Conservation (phyloP, 1,284 basidiomycete genomes). For the Thecaphora frezii region DNA sequence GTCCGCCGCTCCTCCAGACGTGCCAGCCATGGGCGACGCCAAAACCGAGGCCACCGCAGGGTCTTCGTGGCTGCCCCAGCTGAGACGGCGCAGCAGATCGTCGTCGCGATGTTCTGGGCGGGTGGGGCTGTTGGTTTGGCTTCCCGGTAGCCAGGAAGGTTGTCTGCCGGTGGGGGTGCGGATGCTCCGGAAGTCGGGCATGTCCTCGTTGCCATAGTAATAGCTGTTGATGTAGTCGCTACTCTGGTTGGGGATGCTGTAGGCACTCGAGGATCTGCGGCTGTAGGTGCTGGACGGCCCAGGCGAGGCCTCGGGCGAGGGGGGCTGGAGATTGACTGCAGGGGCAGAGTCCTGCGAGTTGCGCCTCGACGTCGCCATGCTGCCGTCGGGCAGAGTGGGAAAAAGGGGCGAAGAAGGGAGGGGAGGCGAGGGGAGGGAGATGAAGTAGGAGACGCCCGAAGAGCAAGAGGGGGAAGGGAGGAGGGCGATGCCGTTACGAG, state of each 20-base stretch:
- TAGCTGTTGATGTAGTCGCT: slow-evolving; percentile 42
- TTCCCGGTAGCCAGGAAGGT: background rate
- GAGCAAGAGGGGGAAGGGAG: too few relatives aligned
- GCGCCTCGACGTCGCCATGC: background rate
- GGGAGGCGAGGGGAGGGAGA: too few relatives aligned
- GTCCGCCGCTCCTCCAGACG: too few relatives aligned
- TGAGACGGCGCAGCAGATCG: slow-evolving; percentile 23
- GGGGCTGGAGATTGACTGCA: slow-evolving; percentile 9
- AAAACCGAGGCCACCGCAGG: background rate
- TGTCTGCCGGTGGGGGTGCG: too few relatives aligned
- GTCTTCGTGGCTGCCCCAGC: slow-evolving; percentile 12
- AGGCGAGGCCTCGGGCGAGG: slow-evolving; percentile 8
- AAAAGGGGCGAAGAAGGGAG: too few relatives aligned
- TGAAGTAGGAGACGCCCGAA: too few relatives aligned
- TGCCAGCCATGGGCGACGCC: background rate
- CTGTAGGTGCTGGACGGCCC: slow-evolving; percentile 15
- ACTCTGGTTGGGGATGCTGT: slow-evolving; percentile 33
- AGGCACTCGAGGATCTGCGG: slow-evolving; percentile 21
- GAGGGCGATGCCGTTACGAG: too few relatives aligned
- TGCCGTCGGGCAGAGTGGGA: too few relatives aligned
- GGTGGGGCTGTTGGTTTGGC: background rate
- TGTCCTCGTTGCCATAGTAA: slow-evolving; percentile 40
- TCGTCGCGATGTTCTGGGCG: slow-evolving; percentile 10
- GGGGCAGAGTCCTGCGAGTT: background rate
- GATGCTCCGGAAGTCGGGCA: slow-evolving; percentile 37